Evolutionary conservation across 2,329 filamentous ascomycete genomes (phyloP).

Genomic region (Tolypocladium tropicale): DNA sequence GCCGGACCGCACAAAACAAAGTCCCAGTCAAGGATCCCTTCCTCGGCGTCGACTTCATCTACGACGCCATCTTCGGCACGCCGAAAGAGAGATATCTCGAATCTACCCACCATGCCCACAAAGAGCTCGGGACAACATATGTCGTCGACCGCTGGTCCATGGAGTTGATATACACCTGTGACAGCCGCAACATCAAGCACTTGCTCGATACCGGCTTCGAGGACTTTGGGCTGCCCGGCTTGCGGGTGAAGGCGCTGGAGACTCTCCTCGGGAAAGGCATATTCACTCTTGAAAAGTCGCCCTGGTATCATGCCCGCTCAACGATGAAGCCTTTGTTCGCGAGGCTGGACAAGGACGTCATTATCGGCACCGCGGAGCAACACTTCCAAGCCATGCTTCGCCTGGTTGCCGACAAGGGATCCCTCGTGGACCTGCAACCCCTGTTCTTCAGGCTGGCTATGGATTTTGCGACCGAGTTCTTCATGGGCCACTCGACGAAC

Average conservation of each 20-base stretch:
- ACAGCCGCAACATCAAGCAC: conserved; percentile 44
- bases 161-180: conserved; percentile 26
- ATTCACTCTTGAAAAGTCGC: conserved; percentile 35
- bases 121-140: conserved; percentile 20
- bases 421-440: conserved; percentile 28
- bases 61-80: conserved; percentile 15
- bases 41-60: conserved; percentile 24
- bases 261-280: conserved; percentile 34
- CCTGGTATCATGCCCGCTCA: conserved; percentile 34
- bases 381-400: conserved; percentile 29
- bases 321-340: conserved; percentile 22
- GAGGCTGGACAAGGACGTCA: conserved; percentile 18
- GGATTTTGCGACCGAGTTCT: conserved; percentile 38
- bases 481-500: conserved; percentile 20
- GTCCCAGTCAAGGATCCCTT: conserved; percentile 18
- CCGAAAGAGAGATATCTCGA: conserved; percentile 17
- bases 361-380: conserved; percentile 18
- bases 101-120: conserved; percentile 14
- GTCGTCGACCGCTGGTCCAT: conserved; percentile 20
- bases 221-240: conserved; percentile 33
- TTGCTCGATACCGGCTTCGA: conserved; percentile 41
- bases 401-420: conserved; percentile 11
- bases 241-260: conserved; percentile 24
- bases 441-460: conserved; percentile 37
- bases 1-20: conserved; percentile 11